These are phyloP conservation scores for Metschnikowia peoriensis DNA, from an alignment of 805 yeast genomes.

Conservation along the genomic window DNA sequence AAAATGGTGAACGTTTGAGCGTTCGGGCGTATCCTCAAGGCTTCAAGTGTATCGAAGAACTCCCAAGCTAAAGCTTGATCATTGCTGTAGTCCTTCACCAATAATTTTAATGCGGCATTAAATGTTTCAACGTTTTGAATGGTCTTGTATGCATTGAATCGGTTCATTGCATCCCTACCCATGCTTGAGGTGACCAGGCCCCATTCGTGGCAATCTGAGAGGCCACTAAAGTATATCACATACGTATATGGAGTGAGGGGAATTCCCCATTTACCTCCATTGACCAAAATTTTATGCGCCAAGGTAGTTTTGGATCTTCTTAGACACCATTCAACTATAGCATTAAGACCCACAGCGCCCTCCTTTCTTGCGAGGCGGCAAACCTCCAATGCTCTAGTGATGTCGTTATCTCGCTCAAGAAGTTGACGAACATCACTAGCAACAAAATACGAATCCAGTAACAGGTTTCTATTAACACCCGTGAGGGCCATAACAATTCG, in stretches of 20 bases:
- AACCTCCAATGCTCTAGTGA: constrained; percentile 53
- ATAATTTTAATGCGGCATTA: constrained; percentile 36
- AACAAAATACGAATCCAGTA: constrained; percentile 57
- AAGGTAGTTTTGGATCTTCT: constrained; percentile 40
- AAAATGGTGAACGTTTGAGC: constrained; percentile 39
- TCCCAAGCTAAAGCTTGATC: constrained; percentile 38
- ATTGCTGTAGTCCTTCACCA: constrained; percentile 33
- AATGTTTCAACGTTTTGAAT: constrained; percentile 28
- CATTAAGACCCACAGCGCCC: constrained; percentile 63
- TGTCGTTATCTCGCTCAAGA: constrained; percentile 45
- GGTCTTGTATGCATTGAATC: constrained; percentile 19
- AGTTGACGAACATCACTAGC: constrained; percentile 53
- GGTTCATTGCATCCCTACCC: constrained; percentile 21
- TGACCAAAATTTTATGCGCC: constrained; percentile 50
- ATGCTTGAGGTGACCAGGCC: constrained; percentile 25
- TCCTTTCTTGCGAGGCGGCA: constrained; percentile 45
- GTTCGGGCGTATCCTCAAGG: constrained; percentile 25
- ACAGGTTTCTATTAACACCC: constrained; percentile 57
- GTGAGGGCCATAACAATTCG: constrained; percentile 51
- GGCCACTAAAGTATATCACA: constrained; percentile 35
- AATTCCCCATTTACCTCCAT: constrained; percentile 62
- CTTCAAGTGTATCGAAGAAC: constrained; percentile 29
- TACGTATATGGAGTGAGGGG: constrained; percentile 48
- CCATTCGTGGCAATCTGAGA: constrained; percentile 33
- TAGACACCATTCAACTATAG: constrained; percentile 52